phyloP scores from a whole-genome alignment of 2,329 filamentous ascomycete species.

The Fusarium cyanostomum region DNA sequence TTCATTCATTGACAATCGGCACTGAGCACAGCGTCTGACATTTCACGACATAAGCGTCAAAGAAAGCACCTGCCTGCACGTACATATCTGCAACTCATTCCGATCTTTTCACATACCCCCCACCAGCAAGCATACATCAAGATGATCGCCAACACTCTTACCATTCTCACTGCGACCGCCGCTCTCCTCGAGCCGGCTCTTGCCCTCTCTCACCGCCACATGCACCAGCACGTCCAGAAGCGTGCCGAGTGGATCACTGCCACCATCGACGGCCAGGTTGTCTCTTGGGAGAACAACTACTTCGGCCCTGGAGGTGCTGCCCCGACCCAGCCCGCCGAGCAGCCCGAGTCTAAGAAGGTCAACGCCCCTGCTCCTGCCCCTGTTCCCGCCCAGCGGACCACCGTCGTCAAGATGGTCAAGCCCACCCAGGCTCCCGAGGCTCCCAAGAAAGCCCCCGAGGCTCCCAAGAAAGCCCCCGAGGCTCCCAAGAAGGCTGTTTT shows the following conservation, averaged over 20 bases:
- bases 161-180: conserved; percentile 54
- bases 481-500: conserved; percentile 7
- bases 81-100: not conserved
- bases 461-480: not conserved
- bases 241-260: conserved; percentile 52
- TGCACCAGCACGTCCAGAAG: conserved; percentile 48
- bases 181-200: conserved; percentile 56
- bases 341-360: conserved; percentile 18
- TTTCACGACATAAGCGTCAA: conserved; percentile 6
- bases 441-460: conserved; percentile 9
- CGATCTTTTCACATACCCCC: conserved; percentile 1
- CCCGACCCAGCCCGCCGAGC: conserved; percentile 28
- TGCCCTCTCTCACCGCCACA: conserved; percentile 55
- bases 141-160: conserved; percentile 57
- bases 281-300: conserved; percentile 52
- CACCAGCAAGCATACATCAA: conserved; percentile 33
- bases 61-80: conserved; percentile 16
- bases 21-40: conserved; percentile 20
- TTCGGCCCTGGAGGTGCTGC: conserved; percentile 45
- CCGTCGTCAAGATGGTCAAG: conserved; percentile 40
- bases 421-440: conserved; percentile 19
- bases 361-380: conserved; percentile 12
- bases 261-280: conserved; percentile 43
- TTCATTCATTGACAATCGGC: conserved; percentile 25
- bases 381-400: conserved; percentile 31